These are phyloP conservation scores for Chlorokybus atmophyticus DNA, from an alignment of 139 green algal species.

Conservation along the genomic window DNA sequence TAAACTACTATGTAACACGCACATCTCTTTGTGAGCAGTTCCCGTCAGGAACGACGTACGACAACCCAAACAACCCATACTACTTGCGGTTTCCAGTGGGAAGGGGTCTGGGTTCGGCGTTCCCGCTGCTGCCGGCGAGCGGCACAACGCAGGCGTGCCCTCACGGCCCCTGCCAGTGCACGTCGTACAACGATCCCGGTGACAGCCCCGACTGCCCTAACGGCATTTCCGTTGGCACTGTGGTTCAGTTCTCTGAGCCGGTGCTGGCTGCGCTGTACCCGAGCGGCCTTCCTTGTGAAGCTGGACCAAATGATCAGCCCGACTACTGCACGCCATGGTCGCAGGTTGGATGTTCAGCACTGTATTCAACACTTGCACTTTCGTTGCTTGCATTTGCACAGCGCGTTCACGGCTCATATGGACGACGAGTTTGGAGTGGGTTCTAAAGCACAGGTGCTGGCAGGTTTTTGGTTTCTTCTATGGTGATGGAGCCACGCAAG, in stretches of 20 bases:
- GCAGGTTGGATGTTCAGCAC: no score
- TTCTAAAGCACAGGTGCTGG: no score
- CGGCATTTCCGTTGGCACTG: background rate
- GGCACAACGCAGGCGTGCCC: background rate
- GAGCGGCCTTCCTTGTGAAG: background rate
- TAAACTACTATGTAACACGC: no score
- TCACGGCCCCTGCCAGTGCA: constrained; percentile 1
- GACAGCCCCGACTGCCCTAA: constrained; percentile 5
- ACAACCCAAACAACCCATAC: no score
- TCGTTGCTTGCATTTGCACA: no score
- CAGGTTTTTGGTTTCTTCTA: constrained; percentile 1
- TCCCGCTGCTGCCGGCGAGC: background rate
- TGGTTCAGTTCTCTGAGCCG: background rate
- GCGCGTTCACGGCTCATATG: no score
- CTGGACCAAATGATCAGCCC: background rate
- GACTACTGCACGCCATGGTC: background rate
- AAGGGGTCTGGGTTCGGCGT: background rate
- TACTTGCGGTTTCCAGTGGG: background rate
- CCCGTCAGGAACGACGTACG: no score
- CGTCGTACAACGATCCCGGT: background rate
- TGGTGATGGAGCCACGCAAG: background rate
- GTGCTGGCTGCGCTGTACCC: background rate
- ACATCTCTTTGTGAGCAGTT: no score
- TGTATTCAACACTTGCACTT: no score
- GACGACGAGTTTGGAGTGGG: no score